phyloP scores from a whole-genome alignment of 306 rosid genomes.

The Vachellia pachyceras region DNA sequence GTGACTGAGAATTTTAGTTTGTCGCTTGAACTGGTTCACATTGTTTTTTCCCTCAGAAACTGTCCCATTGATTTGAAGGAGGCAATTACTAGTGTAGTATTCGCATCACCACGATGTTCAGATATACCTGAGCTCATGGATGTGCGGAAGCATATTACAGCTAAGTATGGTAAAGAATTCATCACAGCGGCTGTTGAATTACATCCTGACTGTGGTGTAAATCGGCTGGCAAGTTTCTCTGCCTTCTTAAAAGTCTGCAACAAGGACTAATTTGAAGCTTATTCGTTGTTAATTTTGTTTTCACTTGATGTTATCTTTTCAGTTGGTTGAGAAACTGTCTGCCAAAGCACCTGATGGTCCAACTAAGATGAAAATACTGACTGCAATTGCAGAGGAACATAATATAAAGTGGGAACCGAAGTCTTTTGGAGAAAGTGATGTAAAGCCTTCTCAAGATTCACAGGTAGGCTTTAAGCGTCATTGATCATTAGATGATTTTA shows the following conservation, averaged over 20 bases:
- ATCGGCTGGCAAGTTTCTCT: conserved; percentile 77
- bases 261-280: conserved; percentile 31
- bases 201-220: conserved; percentile 97
- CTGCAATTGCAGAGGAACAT: conserved; percentile 89
- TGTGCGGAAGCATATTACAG: conserved; percentile 70
- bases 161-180: conserved; percentile 93
- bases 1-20: conserved; percentile 5
- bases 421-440: conserved; percentile 63
- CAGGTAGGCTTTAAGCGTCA: conserved; percentile 56
- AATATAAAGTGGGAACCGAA: conserved; percentile 90
- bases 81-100: conserved; percentile 84
- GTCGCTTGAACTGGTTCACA: conserved; percentile 26
- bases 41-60: conserved; percentile 51
- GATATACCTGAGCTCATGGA: conserved; percentile 89
- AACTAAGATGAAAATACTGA: conserved; percentile 72
- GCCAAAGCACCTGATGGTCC: conserved; percentile 93
- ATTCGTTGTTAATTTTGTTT: conserved; percentile 6
- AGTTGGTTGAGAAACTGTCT: conserved; percentile 96
- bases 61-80: conserved; percentile 96
- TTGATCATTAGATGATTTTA: conserved; percentile 33
- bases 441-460: conserved; percentile 63
- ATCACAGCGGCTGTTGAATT: conserved; percentile 74
- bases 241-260: conserved; percentile 25
- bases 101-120: conserved; percentile 91
- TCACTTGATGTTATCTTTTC: conserved; percentile 42